These are phyloP conservation scores for Thalassiosira livingstoniorum DNA, from an alignment of 352 stramenopile species.

Conservation along the genomic window DNA sequence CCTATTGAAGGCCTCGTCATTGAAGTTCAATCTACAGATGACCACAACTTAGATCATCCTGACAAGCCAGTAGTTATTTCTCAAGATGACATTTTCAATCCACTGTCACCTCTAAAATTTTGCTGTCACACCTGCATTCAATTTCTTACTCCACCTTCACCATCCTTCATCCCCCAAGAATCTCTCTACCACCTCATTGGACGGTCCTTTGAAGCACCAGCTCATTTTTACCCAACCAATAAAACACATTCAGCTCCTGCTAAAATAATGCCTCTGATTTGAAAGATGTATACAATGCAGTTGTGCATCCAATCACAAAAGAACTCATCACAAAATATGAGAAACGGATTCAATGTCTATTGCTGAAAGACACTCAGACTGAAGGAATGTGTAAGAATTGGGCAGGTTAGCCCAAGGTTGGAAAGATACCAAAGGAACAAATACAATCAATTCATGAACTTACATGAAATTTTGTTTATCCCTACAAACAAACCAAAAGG, in stretches of 20 bases:
- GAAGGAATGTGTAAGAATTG: background rate
- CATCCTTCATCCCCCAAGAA: background rate
- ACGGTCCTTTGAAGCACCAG: background rate
- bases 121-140: background rate
- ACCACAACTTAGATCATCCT: background rate
- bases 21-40: background rate
- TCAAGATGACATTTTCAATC: background rate
- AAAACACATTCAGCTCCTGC: background rate
- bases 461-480: background rate
- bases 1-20: background rate
- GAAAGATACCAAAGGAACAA: background rate
- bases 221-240: background rate
- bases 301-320: background rate
- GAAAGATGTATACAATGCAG: background rate
- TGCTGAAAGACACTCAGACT: background rate
- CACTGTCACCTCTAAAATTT: background rate
- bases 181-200: background rate
- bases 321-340: constrained; percentile 9
- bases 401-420: background rate
- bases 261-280: background rate
- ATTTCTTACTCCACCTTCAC: too few relatives aligned
- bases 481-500: background rate
- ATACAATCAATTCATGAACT: constrained; percentile 10
- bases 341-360: background rate
- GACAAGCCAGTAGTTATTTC: background rate